Conservation (phyloP, 129 eudicot genomes). For the Tagetes patula region DNA sequence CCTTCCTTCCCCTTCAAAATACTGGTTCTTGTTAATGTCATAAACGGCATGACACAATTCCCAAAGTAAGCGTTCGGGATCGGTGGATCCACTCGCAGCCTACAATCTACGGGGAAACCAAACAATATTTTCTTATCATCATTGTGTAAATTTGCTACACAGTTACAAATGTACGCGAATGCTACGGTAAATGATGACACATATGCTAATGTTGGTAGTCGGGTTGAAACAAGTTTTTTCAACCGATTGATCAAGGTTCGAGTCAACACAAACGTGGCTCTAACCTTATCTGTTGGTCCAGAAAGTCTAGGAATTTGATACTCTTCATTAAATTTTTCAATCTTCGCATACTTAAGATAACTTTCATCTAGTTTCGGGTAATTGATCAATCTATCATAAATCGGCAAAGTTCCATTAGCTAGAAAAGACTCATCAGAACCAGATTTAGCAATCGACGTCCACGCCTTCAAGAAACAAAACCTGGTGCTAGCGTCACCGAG, state of each 20-base stretch:
- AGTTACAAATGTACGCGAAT: too few species aligned
- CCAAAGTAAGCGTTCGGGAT: too few species aligned
- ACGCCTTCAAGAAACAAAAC: background rate
- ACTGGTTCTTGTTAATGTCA: too few species aligned
- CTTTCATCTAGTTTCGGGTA: background rate
- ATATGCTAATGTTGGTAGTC: background rate
- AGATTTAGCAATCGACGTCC: background rate
- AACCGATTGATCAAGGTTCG: too few species aligned
- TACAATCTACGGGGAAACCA: too few species aligned
- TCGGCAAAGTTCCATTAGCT: background rate
- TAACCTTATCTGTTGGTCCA: background rate
- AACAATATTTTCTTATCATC: too few species aligned
- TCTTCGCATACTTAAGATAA: background rate
- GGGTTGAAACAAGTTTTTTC: too few species aligned
- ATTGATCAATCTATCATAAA: background rate
- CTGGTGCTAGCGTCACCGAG: background rate
- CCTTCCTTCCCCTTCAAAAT: too few species aligned
- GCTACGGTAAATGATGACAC: background rate
- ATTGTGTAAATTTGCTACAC: too few species aligned
- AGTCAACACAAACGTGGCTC: too few species aligned
- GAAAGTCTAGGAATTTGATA: background rate
- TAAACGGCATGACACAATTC: too few species aligned
- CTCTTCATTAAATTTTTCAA: background rate
- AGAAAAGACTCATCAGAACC: background rate
- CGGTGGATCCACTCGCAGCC: too few species aligned